phyloP scores from a whole-genome alignment of 1,139 yeast species.

The Trichomonascaceae sp. region DNA sequence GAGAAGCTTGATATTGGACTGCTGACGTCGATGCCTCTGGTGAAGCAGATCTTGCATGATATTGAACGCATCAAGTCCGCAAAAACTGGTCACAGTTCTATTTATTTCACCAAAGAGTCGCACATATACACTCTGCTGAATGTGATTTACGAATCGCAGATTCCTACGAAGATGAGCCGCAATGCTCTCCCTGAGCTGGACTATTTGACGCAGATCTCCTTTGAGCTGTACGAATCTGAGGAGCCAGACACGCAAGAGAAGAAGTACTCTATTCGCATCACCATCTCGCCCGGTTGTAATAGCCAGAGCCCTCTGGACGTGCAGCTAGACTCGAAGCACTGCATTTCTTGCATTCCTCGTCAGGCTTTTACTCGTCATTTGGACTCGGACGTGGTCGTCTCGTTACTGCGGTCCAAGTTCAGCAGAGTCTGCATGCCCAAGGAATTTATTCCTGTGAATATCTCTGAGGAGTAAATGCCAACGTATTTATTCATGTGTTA shows the following conservation, averaged over 20 bases:
- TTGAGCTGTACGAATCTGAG: conserved; percentile 75
- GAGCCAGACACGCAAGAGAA: conserved; percentile 48
- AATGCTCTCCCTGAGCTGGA: conserved; percentile 95
- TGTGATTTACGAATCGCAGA: conserved; percentile 82
- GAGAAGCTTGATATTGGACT: conserved; percentile 94
- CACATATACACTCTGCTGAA: conserved; percentile 90
- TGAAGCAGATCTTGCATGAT: conserved; percentile 74
- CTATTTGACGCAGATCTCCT: conserved; percentile 85
- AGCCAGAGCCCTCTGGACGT: conserved; percentile 96
- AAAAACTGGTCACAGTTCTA: conserved; percentile 69
- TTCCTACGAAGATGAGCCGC: conserved; percentile 88
- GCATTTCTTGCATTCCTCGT: conserved; percentile 90
- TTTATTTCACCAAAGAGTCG: conserved; percentile 92
- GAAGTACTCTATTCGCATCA: conserved; percentile 76
- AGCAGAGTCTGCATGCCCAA: conserved; percentile 82
- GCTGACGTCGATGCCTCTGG: conserved; percentile 85
- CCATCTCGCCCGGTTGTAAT: conserved; percentile 95
- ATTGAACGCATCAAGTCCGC: conserved; percentile 67
- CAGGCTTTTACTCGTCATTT: conserved; percentile 82
- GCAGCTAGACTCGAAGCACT: conserved; percentile 90
- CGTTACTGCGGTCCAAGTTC: conserved; percentile 70
- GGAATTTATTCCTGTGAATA: conserved; percentile 27
- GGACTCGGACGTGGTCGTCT: conserved; percentile 82
- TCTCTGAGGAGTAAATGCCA: conserved; percentile 8
- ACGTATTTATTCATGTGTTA: background rate